Evolutionary conservation across 1,284 basidiomycete genomes (phyloP), one percentile per base, ranked within the genome.

Genomic region (Fomes fomentarius): DNA sequence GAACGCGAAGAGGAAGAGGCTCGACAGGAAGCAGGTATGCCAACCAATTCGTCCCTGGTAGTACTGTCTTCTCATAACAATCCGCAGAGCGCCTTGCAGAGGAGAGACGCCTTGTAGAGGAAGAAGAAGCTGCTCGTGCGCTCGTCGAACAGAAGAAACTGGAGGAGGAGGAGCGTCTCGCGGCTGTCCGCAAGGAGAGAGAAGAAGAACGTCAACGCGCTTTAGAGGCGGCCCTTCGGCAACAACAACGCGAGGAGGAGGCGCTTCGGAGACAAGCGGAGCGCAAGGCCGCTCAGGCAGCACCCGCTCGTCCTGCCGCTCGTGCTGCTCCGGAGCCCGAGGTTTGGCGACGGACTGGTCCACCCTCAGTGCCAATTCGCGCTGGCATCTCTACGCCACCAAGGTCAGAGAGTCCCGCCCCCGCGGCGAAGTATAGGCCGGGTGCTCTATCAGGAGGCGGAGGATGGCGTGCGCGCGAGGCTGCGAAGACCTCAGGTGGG

Each of bases 201-300:
- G 88, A 91, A 49, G 78, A 71, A 34, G 87, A 94, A 65, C 87
- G 89, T 42, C 79, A 78, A 10, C 82, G 80, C 41, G 79, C 78
- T 1, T 41, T 69, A 19, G 89, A 93, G 63, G 71, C 79, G 34
- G 83, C 82, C 2, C 80, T 80, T 19, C 72, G 78, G 43, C 90
- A 88, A 65, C 73, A 70, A n/a, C 82, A 88, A 66, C 83, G 89
- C 56, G 93, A 94, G 67, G 90, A 91, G 49, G 94, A 94, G 65
- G 92, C 91, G 0, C 80, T 84, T 64, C 79, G 79, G 14, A 82
- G 83, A 34, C 68, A 71, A 38, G 68, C 53, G 37, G 58, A 63
- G 63, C 63, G 69, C 73, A 75, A 57, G 67, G 68, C 31, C 9
- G 41, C 57, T 12, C 50, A 56, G 1, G 57, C 63, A 2, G 30